Conservation (phyloP, 2,329 filamentous ascomycete genomes). For the Penicillium sp. region DNA sequence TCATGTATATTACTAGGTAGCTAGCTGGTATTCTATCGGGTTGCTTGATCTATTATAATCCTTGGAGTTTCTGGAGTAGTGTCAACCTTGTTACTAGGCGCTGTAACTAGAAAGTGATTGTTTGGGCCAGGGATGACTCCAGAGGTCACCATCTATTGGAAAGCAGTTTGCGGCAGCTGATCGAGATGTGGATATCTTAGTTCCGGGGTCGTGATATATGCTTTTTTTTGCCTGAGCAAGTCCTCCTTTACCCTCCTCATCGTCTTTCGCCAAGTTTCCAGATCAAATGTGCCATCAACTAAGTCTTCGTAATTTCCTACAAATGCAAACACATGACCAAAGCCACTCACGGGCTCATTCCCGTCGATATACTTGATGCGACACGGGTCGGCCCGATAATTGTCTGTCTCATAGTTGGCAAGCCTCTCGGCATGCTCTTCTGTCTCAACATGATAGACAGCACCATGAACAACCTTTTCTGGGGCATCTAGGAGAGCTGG, state of each 20-base stretch:
- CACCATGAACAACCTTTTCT: conserved; percentile 23
- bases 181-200: too few species aligned
- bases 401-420: conserved; percentile 28
- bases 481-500: conserved; percentile 28
- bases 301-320: neutral
- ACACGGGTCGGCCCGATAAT: conserved; percentile 5
- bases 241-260: neutral
- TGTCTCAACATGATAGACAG: conserved; percentile 28
- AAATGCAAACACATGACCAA: conserved; percentile 9
- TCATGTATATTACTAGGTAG: too few species aligned
- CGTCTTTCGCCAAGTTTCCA: conserved; percentile 8
- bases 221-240: neutral
- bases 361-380: conserved; percentile 7
- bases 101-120: too few species aligned
- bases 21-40: too few species aligned
- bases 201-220: too few species aligned
- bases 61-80: too few species aligned
- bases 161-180: too few species aligned
- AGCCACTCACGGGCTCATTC: conserved; percentile 3
- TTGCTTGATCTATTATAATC: too few species aligned
- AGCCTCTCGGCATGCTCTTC: conserved; percentile 24
- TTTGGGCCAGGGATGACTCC: too few species aligned
- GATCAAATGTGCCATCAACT: conserved; percentile 10
- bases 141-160: too few species aligned
- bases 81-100: too few species aligned